Evolutionary conservation across 148 eudicot genomes (phyloP).

Genomic region (Spergularia marina): DNA sequence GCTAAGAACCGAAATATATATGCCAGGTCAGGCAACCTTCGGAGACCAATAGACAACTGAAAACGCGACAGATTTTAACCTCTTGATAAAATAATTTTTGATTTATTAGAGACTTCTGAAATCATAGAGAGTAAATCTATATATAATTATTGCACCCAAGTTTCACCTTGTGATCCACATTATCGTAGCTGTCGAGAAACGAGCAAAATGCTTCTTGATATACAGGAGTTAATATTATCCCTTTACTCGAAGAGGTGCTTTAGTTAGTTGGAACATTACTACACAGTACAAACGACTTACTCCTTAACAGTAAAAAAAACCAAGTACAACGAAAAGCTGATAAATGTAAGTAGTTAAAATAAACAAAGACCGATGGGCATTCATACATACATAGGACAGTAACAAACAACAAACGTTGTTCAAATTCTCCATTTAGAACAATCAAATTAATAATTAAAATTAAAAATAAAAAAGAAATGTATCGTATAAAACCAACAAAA

Average conservation of each 20-base stretch:
- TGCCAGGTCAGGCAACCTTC: no score
- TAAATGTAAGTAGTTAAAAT: neutral
- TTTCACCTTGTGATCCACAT: no score
- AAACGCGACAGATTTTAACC: no score
- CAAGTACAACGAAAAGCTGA: neutral
- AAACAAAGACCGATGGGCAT: conserved; percentile 3
- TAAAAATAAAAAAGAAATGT: conserved; percentile 22
- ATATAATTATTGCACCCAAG: no score
- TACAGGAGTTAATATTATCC: neutral
- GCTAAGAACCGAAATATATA: no score
- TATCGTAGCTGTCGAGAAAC: no score
- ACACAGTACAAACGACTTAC: neutral
- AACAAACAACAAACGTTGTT: conserved; percentile 5
- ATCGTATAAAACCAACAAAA: conserved; percentile 86
- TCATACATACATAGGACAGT: neutral
- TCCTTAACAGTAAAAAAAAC: neutral
- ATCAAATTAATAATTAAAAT: conserved; percentile 1
- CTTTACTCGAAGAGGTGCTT: neutral
- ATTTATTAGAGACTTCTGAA: no score
- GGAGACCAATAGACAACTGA: no score
- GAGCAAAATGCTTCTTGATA: no score
- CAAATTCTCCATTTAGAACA: neutral
- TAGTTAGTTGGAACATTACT: neutral
- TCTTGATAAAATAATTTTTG: no score
- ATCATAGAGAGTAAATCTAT: no score